These are phyloP conservation scores for Malbranchea zuffiana DNA, from an alignment of 2,329 filamentous ascomycete species.

Conservation along the genomic window DNA sequence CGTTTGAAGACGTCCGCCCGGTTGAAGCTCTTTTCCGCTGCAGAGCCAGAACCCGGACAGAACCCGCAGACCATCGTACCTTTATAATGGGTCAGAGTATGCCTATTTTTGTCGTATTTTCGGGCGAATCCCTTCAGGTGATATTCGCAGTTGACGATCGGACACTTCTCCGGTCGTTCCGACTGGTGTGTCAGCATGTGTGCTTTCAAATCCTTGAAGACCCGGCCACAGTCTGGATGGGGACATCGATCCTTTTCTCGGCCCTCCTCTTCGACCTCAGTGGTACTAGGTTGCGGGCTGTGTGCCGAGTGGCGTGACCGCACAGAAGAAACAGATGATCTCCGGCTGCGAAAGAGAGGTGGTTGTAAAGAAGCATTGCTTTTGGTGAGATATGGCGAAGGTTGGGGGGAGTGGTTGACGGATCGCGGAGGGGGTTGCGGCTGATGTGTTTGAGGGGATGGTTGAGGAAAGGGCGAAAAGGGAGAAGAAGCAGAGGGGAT, in stretches of 20 bases:
- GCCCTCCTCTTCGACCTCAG: slow-evolving; percentile 50
- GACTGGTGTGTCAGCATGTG: slow-evolving; percentile 91
- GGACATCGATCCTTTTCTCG: slow-evolving; percentile 62
- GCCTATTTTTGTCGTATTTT: slow-evolving; percentile 94
- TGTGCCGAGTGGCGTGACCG: slow-evolving; percentile 53
- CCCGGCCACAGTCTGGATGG: slow-evolving; percentile 69
- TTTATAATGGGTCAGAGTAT: slow-evolving; percentile 92
- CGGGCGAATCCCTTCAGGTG: slow-evolving; percentile 84
- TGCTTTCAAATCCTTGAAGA: slow-evolving; percentile 84
- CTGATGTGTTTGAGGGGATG: slow-evolving; percentile 19
- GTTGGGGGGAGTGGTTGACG: neutral
- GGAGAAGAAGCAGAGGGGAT: slow-evolving; percentile 28
- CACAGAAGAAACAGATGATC: slow-evolving; percentile 60
- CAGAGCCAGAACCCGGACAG: slow-evolving; percentile 77
- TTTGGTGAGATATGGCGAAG: neutral
- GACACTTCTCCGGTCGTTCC: slow-evolving; percentile 87
- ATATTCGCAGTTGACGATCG: slow-evolving; percentile 84
- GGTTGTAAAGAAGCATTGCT: slow-evolving; percentile 13
- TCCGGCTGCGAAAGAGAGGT: slow-evolving; percentile 39
- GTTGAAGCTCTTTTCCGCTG: slow-evolving; percentile 91
- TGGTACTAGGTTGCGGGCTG: slow-evolving; percentile 41
- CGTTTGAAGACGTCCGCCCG: slow-evolving; percentile 92
- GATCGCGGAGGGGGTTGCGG: slow-evolving; percentile 18
- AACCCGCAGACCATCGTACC: slow-evolving; percentile 96
- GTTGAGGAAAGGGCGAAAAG: slow-evolving; percentile 24